Evolutionary conservation across 2,329 filamentous ascomycete genomes (phyloP).

Genomic region (Myriangium duriaei): DNA sequence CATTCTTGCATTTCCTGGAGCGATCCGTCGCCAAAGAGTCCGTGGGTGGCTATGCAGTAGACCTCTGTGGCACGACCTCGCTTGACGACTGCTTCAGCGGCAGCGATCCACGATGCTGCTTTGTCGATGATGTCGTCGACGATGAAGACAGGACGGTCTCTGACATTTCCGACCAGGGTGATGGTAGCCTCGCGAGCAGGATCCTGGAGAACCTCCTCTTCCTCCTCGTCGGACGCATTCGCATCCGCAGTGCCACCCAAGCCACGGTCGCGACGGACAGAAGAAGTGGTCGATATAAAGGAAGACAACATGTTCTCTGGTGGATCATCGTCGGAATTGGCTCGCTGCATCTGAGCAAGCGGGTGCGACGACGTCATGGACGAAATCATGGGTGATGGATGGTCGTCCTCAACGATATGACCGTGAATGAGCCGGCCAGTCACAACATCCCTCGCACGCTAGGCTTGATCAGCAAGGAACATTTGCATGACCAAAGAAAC

Average conservation of each 20-base stretch:
- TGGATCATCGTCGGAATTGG: slow-evolving; percentile 40
- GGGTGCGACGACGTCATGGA: slow-evolving; percentile 48
- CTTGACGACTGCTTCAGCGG: slow-evolving; percentile 92
- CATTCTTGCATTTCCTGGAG: slow-evolving; percentile 83
- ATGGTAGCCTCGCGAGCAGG: slow-evolving; percentile 84
- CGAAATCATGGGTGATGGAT: slow-evolving; percentile 62
- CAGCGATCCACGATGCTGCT: slow-evolving; percentile 90
- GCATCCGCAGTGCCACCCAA: slow-evolving; percentile 78
- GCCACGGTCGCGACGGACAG: slow-evolving; percentile 39
- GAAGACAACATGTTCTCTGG: slow-evolving; percentile 79
- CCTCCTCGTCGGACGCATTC: slow-evolving; percentile 73
- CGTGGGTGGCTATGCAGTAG: slow-evolving; percentile 95
- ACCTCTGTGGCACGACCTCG: slow-evolving; percentile 82
- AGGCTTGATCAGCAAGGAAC: slow-evolving; percentile 1
- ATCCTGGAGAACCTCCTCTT: slow-evolving; percentile 77
- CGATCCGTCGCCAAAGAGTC: slow-evolving; percentile 80
- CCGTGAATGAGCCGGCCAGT: slow-evolving; percentile 85
- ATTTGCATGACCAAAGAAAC: not conserved
- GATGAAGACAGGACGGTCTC: slow-evolving; percentile 76
- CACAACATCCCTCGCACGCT: slow-evolving; percentile 74
- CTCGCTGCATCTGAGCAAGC: slow-evolving; percentile 29
- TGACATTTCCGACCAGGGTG: slow-evolving; percentile 91
- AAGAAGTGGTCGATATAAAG: slow-evolving; percentile 69
- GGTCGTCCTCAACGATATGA: slow-evolving; percentile 90
- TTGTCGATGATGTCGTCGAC: slow-evolving; percentile 99